Conservation (phyloP, 2,329 filamentous ascomycete genomes). For the Epichloe aotearoae region DNA sequence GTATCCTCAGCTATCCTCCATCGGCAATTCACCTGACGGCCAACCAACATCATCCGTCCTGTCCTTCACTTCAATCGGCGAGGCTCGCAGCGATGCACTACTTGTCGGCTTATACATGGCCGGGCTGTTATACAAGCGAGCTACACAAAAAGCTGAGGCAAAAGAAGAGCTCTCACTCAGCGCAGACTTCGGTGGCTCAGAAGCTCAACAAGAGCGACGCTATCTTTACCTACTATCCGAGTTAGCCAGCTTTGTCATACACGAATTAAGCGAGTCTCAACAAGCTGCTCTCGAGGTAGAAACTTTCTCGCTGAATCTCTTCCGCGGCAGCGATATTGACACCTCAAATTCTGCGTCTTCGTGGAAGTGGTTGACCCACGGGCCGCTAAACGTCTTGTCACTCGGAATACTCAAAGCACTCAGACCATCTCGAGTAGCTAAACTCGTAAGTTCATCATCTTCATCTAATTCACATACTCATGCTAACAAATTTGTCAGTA, state of each 20-base stretch:
- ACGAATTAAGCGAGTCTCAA: constrained; percentile 24
- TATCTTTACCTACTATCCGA: constrained; percentile 24
- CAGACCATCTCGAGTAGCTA: constrained; percentile 19
- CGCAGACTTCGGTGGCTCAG: constrained; percentile 16
- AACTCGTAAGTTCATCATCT: constrained; percentile 18
- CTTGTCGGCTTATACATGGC: constrained; percentile 23
- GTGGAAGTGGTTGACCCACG: constrained; percentile 21
- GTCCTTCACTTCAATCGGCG: constrained; percentile 11
- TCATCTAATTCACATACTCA: not conserved
- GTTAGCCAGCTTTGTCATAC: constrained; percentile 23
- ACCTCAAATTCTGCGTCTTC: not conserved
- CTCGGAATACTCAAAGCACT: constrained; percentile 26
- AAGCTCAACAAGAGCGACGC: constrained; percentile 17
- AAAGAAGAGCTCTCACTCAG: constrained; percentile 17
- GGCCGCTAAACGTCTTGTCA: constrained; percentile 21
- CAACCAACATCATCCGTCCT: constrained; percentile 1
- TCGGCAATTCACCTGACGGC: constrained; percentile 6
- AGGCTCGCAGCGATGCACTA: constrained; percentile 25
- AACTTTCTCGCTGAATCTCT: constrained; percentile 23
- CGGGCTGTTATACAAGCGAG: constrained; percentile 27
- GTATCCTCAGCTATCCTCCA: constrained; percentile 16
- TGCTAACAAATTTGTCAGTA: constrained; percentile 17
- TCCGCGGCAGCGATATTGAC: constrained; percentile 18
- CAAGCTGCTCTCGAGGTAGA: constrained; percentile 21
- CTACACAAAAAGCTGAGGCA: constrained; percentile 17